A percentile compares a stretch with the other conserved stretches of the same genome.
These are phyloP conservation scores for Mycena sp. DNA, from an alignment of 1,284 basidiomycete species.

Conservation along the genomic window DNA sequence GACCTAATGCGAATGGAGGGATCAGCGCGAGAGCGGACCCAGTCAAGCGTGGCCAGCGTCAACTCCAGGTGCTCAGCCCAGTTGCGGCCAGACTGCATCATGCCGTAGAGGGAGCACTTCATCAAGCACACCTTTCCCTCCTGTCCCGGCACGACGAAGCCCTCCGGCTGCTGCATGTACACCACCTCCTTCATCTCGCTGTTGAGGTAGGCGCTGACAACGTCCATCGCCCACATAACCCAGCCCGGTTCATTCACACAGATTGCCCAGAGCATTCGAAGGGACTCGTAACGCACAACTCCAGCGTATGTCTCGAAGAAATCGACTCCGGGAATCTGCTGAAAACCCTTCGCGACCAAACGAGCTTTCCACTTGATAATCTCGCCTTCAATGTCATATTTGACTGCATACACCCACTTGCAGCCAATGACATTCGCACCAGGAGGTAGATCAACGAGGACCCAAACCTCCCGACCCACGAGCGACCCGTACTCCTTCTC, in stretches of 20 bases:
- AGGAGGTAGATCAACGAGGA: slow-evolving; percentile 14
- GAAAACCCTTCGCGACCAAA: slow-evolving; percentile 25
- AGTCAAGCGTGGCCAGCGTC: not conserved
- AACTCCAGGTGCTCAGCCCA: slow-evolving; percentile 14
- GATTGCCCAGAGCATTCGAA: slow-evolving; percentile 32
- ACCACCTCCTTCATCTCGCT: slow-evolving; percentile 42
- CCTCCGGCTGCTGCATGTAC: slow-evolving; percentile 45
- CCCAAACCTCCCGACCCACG: slow-evolving; percentile 19
- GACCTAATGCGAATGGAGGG: slow-evolving; percentile 11
- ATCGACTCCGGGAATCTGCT: slow-evolving; percentile 19
- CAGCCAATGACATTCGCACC: slow-evolving; percentile 21
- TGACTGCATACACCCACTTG: slow-evolving; percentile 26
- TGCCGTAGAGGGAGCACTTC: slow-evolving; percentile 18
- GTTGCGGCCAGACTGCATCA: slow-evolving; percentile 25
- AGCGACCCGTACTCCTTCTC: slow-evolving; percentile 31
- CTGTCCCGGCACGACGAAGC: slow-evolving; percentile 10
- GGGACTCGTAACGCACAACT: slow-evolving; percentile 24
- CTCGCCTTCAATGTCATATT: slow-evolving; percentile 14
- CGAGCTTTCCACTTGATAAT: slow-evolving; percentile 28
- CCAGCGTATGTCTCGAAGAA: slow-evolving; percentile 29
- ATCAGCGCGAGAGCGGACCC: slow-evolving; percentile 22
- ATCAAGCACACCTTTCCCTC: slow-evolving; percentile 19
- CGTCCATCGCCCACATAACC: slow-evolving; percentile 22
- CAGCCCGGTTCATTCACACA: slow-evolving; percentile 21
- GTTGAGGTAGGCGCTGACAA: slow-evolving; percentile 25